Evolutionary conservation across 108 stramenopile genomes (phyloP).

Genomic region (Skeletonema costatum): DNA sequence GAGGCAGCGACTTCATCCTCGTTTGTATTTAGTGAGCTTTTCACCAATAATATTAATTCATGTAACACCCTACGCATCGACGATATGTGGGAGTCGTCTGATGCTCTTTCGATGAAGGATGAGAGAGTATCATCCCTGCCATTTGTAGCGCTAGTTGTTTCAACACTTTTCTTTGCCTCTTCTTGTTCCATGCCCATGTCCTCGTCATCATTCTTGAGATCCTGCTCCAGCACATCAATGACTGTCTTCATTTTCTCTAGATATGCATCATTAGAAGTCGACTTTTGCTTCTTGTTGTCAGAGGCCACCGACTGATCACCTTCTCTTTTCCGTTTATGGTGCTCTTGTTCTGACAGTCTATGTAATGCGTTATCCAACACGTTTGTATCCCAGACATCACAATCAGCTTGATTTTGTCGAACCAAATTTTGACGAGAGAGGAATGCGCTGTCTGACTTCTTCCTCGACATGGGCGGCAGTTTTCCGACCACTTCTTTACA

Average conservation of each 20-base stretch:
- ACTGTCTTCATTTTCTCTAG: constrained; percentile 12
- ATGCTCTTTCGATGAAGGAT: constrained; percentile 2
- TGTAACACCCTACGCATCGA: constrained; percentile 19
- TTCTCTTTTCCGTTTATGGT: not conserved
- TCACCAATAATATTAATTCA: constrained; percentile 26
- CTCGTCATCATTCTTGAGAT: constrained; percentile 7
- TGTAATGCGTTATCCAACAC: constrained; percentile 14
- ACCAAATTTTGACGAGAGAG: not conserved
- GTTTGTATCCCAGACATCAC: constrained; percentile 18
- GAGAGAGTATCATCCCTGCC: not conserved
- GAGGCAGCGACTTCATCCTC: constrained; percentile 1
- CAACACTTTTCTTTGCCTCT: not conserved
- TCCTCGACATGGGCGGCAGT: constrained; percentile 42
- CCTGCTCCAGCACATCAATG: not conserved
- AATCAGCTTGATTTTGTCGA: not conserved
- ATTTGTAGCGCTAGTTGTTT: not conserved
- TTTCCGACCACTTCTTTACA: constrained; percentile 50
- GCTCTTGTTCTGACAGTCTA: not conserved
- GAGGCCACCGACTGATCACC: not conserved
- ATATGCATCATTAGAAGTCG: not conserved
- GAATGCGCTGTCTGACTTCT: constrained; percentile 1
- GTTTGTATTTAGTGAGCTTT: constrained; percentile 9
- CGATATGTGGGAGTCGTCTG: constrained; percentile 1
- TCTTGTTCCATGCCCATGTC: not conserved
- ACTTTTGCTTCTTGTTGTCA: not conserved